Evolutionary conservation across 2,329 filamentous ascomycete genomes (phyloP).

Genomic region (Fusarium euwallaceae): DNA sequence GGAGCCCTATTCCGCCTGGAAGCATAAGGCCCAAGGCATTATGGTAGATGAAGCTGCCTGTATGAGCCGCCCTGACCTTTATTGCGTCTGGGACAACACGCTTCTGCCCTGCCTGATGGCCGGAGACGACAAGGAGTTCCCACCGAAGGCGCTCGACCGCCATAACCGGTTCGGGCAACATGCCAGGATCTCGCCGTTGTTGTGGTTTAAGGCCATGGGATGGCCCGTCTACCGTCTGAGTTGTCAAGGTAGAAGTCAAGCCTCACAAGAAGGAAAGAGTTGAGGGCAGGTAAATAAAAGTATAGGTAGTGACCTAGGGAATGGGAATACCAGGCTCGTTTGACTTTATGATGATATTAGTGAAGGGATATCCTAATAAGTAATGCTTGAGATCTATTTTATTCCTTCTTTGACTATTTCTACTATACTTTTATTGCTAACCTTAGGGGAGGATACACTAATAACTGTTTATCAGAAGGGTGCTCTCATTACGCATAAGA

Average conservation of each 20-base stretch:
- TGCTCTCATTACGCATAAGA: no score
- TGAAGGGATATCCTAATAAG: no score
- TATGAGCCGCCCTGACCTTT: slow-evolving; percentile 34
- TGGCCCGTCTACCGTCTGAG: not conserved
- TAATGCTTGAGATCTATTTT: no score
- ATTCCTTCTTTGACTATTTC: no score
- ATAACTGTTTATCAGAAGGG: no score
- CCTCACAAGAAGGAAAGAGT: no score
- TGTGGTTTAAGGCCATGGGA: not conserved
- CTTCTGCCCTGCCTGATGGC: slow-evolving; percentile 34
- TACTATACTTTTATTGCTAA: no score
- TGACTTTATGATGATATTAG: not conserved
- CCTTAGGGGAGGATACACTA: no score
- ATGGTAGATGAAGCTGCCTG: slow-evolving; percentile 41
- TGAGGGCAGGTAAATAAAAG: not conserved
- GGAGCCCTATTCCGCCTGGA: not conserved
- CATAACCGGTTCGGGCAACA: not conserved
- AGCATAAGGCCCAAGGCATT: slow-evolving; percentile 7
- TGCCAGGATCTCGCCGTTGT: not conserved
- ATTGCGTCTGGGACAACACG: slow-evolving; percentile 39
- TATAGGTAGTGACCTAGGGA: not conserved
- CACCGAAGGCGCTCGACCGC: slow-evolving; percentile 11
- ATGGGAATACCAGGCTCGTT: not conserved
- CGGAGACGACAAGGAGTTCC: slow-evolving; percentile 33
- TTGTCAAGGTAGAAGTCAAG: not conserved